Evolutionary conservation across 352 stramenopile species (phyloP).

Genomic region (Discostella stelligera): DNA sequence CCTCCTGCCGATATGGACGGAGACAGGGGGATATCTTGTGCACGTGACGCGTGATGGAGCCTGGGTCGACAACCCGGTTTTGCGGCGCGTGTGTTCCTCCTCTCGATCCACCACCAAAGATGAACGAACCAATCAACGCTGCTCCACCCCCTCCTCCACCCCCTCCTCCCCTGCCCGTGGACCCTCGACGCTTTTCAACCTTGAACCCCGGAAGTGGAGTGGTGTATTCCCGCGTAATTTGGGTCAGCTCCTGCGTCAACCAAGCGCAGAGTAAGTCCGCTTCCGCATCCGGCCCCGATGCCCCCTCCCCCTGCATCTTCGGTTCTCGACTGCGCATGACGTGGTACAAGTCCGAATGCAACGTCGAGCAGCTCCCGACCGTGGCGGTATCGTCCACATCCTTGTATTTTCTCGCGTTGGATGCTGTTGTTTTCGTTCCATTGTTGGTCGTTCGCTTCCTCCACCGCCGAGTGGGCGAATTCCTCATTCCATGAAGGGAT

Average conservation of each 20-base stretch:
- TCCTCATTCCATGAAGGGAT: not conserved
- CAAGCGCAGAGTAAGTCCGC: constrained; percentile 60
- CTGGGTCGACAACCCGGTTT: constrained; percentile 66
- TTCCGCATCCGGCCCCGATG: constrained; percentile 22
- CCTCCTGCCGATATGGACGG: constrained; percentile 77
- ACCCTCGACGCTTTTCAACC: constrained; percentile 15
- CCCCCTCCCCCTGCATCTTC: constrained; percentile 35
- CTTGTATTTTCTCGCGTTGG: constrained; percentile 14
- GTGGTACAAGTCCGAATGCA: constrained; percentile 53
- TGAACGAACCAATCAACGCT: constrained; percentile 21
- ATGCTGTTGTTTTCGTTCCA: not conserved
- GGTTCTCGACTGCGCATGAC: constrained; percentile 45
- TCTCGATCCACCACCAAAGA: constrained; percentile 2
- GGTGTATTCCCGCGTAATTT: constrained; percentile 73
- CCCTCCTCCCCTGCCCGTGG: not conserved
- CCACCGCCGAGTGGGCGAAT: not conserved
- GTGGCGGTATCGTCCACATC: constrained; percentile 37
- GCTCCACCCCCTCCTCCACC: not conserved
- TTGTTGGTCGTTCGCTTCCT: constrained; percentile 21
- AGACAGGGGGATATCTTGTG: constrained; percentile 74
- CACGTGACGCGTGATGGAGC: constrained; percentile 72
- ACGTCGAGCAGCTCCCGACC: constrained; percentile 24
- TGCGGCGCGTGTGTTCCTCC: not conserved
- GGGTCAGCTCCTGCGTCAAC: constrained; percentile 71
- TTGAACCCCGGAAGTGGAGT: constrained; percentile 33